A percentile compares a stretch with the other conserved stretches of the same genome.
Conservation (phyloP, 2,329 filamentous ascomycete species). For the Phialophora verrucosa region DNA sequence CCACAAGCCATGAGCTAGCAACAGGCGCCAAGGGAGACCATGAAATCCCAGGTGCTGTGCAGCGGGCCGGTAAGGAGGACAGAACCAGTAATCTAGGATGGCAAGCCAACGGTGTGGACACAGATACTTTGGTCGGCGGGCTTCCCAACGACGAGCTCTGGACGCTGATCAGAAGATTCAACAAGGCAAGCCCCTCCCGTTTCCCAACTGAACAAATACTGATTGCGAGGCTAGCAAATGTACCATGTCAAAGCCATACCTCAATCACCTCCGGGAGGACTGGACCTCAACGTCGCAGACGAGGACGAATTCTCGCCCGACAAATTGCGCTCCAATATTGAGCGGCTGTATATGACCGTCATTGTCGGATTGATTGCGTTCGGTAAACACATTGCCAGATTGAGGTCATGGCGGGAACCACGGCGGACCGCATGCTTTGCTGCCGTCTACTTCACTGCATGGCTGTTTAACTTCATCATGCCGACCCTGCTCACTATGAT, state of each 20-base stretch:
- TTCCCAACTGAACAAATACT: constrained; percentile 31
- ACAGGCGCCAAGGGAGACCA: constrained; percentile 50
- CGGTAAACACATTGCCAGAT: constrained; percentile 74
- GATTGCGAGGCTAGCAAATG: constrained; percentile 59
- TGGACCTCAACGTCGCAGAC: constrained; percentile 81
- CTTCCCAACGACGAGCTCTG: constrained; percentile 75
- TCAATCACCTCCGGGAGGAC: constrained; percentile 64
- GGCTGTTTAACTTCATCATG: constrained; percentile 73
- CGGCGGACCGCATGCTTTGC: constrained; percentile 71
- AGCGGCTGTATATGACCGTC: constrained; percentile 82
- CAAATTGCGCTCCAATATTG: constrained; percentile 77
- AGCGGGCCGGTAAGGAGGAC: constrained; percentile 55
- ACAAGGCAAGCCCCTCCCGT: constrained; percentile 61
- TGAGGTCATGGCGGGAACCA: constrained; percentile 80
- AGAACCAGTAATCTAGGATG: constrained; percentile 73
- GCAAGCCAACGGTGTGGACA: constrained; percentile 57
- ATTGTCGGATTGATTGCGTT: constrained; percentile 68
- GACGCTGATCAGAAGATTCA: constrained; percentile 73
- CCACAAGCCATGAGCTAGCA: constrained; percentile 54
- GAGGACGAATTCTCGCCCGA: constrained; percentile 86
- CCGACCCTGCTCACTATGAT: constrained; percentile 65
- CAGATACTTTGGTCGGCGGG: constrained; percentile 69
- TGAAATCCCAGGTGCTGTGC: constrained; percentile 54
- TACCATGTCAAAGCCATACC: constrained; percentile 73
- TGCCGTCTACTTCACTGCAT: constrained; percentile 67